Percentiles rank a stretch among this genome's conserved stretches.
Conservation (phyloP, 306 rosid species). For the Dalbergia oliveri region DNA sequence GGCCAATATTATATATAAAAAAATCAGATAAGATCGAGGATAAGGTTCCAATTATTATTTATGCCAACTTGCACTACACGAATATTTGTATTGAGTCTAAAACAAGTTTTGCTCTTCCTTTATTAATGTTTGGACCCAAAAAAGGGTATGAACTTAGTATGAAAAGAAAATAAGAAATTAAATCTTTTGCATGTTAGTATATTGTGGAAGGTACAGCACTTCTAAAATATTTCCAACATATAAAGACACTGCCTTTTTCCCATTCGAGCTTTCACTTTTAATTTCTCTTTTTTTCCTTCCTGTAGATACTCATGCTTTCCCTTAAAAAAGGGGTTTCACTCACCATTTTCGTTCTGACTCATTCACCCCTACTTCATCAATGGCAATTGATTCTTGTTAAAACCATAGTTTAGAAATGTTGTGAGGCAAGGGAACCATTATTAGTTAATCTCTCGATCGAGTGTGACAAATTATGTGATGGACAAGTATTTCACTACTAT, state of each 20-base stretch:
- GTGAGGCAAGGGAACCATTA: no score
- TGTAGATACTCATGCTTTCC: neutral
- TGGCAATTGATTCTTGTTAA: neutral
- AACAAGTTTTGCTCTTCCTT: neutral
- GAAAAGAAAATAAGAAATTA: neutral
- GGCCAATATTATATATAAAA: conserved; percentile 3
- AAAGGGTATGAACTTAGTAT: neutral
- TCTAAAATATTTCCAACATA: neutral
- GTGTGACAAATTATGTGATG: no score
- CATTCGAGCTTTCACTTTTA: neutral
- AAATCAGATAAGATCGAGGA: conserved; percentile 39
- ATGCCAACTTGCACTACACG: conserved; percentile 1
- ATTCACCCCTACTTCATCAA: neutral
- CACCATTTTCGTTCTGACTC: neutral
- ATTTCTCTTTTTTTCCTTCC: neutral
- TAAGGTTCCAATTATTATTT: conserved; percentile 19
- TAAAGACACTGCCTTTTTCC: neutral
- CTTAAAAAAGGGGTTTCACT: neutral
- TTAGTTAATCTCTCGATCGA: no score
- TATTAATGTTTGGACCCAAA: neutral
- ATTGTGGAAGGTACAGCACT: neutral
- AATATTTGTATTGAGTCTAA: neutral
- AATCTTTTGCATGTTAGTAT: neutral
- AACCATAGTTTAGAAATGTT: no score
- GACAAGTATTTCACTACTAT: no score